Base-by-base conservation (phyloP, 2,329 filamentous ascomycete genomes). In the Neofusicoccum parvum region DNA sequence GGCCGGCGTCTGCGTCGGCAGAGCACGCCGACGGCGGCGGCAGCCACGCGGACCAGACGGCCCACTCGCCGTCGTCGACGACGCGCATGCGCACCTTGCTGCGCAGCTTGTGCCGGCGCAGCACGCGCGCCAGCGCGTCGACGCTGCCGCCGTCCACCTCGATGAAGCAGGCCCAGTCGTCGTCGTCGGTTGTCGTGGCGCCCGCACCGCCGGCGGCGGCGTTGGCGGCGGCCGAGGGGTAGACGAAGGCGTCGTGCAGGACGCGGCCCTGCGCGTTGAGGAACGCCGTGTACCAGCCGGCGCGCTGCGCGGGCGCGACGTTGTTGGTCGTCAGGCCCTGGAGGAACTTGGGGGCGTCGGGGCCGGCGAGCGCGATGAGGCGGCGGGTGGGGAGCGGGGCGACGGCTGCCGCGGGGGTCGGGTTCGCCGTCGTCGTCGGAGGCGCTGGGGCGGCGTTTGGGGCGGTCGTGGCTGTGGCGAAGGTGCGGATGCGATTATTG, bases 191-290 rank as follows among this genome's bases (percentile, higher is more conserved):
- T 3, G n/a, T 17, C 11, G 43, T 6, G 11, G 32, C 7, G 11
- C 20, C 12, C 0, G 39, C 20, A 20, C 23, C 23, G 23, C 23
- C 50, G 27, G n/a, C 10, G 37, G 49, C 64, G 39, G 71, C 69
- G 50, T 67, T 68, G 37, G 56, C 67, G 34, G 68, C 70, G 4
- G 68, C 58, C 32, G 72, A 64, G 39, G 69, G 66, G 81, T 97
- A 97, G 54, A 99, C 83, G 77, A 98, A 96, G 62, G 93, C 90
- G 79, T 99, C 95, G 80, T 94, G 87, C 49, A 97, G 81, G 10
- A 99, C 86, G 65, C 94, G 87, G 48, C 95, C 95, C 39, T 79
- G 78, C 7, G 94, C 92, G 70, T 91, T 96, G 48, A 99, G 83
- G 73, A 99, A 97, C 0, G 89, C 92, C 6, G 90, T 85, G 78